Conservation (phyloP, 2,329 filamentous ascomycete genomes). For the Biscogniauxia mediterranea region DNA sequence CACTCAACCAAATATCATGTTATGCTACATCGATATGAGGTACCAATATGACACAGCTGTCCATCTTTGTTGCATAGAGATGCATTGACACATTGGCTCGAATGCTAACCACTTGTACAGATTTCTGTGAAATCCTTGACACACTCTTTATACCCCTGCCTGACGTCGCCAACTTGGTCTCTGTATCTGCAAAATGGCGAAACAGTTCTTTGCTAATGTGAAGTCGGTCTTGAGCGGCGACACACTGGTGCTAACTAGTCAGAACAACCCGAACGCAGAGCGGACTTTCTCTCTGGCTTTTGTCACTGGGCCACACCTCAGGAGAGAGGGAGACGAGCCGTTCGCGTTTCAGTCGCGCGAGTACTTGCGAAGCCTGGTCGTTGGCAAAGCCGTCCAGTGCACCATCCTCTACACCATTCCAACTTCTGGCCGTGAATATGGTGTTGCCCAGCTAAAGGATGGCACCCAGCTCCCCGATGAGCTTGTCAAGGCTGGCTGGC, state of each 20-base stretch:
- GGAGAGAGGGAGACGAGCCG: conserved; percentile 86
- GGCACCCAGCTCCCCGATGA: conserved; percentile 78
- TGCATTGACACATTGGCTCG: background rate
- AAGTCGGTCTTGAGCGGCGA: conserved; percentile 95
- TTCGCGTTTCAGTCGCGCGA: conserved; percentile 95
- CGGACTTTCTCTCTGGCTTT: conserved; percentile 88
- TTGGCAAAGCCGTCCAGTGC: conserved; percentile 87
- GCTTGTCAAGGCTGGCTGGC: conserved; percentile 83
- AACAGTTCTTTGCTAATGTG: conserved; percentile 68
- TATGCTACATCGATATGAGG: too few relatives aligned
- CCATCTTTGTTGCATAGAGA: too few relatives aligned
- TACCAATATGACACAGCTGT: too few relatives aligned
- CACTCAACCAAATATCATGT: too few relatives aligned
- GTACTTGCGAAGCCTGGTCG: conserved; percentile 76
- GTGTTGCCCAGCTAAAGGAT: conserved; percentile 72
- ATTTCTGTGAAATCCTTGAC: conserved; percentile 11
- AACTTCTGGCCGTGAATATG: conserved; percentile 83
- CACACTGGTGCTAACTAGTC: conserved; percentile 79
- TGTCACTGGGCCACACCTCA: conserved; percentile 82
- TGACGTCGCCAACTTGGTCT: conserved; percentile 38
- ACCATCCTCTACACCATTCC: conserved; percentile 85
- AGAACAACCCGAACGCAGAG: conserved; percentile 79
- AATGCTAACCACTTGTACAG: conserved; percentile 21
- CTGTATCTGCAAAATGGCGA: conserved; percentile 34
- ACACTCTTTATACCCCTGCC: conserved; percentile 21